Conservation (phyloP, 2,329 filamentous ascomycete genomes). For the Clarireedia monteithiana region DNA sequence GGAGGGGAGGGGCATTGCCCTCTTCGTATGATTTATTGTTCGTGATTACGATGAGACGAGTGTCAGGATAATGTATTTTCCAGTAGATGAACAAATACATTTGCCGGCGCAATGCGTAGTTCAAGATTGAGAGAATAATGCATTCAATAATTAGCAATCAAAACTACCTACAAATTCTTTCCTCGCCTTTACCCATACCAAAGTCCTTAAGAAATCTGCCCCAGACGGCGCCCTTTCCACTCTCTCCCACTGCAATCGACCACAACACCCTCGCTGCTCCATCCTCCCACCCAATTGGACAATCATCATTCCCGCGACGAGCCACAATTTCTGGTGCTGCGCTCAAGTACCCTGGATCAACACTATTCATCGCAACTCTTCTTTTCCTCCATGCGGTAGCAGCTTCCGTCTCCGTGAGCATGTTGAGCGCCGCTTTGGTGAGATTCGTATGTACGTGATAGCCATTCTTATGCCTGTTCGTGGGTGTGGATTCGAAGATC, state of each 20-base stretch:
- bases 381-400: conserved; percentile 11
- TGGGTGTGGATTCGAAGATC: conserved; percentile 10
- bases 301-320: background rate
- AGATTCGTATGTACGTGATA: conserved; percentile 17
- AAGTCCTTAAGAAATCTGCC: conserved; percentile 17
- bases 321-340: conserved; percentile 11
- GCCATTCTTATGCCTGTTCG: conserved; percentile 8
- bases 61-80: too few relatives aligned
- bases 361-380: conserved; percentile 14
- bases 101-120: background rate
- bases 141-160: too few relatives aligned
- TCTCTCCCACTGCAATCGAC: conserved; percentile 14
- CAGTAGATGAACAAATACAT: background rate
- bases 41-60: too few relatives aligned
- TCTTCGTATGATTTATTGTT: too few relatives aligned
- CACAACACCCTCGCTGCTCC: conserved; percentile 14
- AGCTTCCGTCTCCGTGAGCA: conserved; percentile 17
- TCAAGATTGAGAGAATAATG: too few relatives aligned
- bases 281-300: conserved; percentile 20
- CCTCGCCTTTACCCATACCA: conserved; percentile 8
- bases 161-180: background rate
- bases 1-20: too few relatives aligned
- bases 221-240: conserved; percentile 11
- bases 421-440: conserved; percentile 18
- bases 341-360: conserved; percentile 18